A percentile compares a stretch with the other conserved stretches of the same genome.
phyloP scores from a whole-genome alignment of 2,329 filamentous ascomycete species.

The Harringtonia lauricola region DNA sequence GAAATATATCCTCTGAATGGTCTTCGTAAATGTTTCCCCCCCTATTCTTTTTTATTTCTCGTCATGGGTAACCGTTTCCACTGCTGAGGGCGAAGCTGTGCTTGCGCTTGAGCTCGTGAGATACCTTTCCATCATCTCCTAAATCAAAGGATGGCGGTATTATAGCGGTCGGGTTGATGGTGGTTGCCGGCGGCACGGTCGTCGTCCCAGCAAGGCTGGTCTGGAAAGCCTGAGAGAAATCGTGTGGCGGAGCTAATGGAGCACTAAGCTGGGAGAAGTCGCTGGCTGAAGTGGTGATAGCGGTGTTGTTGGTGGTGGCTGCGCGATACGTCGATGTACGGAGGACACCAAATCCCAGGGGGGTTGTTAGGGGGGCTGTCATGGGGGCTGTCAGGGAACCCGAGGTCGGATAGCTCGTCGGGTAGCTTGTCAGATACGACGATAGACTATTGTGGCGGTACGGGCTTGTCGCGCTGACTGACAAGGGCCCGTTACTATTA shows the following conservation, averaged over 20 bases:
- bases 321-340: too few species aligned
- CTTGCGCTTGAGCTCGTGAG: constrained; percentile 24
- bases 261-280: constrained; percentile 43
- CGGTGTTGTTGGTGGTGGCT: neutral
- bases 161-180: too few species aligned
- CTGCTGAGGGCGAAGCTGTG: constrained; percentile 27
- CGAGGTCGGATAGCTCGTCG: neutral
- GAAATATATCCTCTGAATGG: too few species aligned
- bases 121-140: too few species aligned
- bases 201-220: constrained; percentile 25
- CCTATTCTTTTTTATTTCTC: too few species aligned
- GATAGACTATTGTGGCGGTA: too few species aligned
- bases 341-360: constrained; percentile 43
- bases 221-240: constrained; percentile 39
- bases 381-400: too few species aligned
- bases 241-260: constrained; percentile 39
- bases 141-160: too few species aligned
- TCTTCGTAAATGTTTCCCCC: too few species aligned
- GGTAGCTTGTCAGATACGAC: too few species aligned
- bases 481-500: neutral
- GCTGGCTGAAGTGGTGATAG: constrained; percentile 27
- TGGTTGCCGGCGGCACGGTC: neutral
- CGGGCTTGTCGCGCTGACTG: too few species aligned
- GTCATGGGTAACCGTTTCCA: too few species aligned
- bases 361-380: constrained; percentile 42